phyloP scores from a whole-genome alignment of 495 filamentous ascomycete species.

The Neurospora pannonica region DNA sequence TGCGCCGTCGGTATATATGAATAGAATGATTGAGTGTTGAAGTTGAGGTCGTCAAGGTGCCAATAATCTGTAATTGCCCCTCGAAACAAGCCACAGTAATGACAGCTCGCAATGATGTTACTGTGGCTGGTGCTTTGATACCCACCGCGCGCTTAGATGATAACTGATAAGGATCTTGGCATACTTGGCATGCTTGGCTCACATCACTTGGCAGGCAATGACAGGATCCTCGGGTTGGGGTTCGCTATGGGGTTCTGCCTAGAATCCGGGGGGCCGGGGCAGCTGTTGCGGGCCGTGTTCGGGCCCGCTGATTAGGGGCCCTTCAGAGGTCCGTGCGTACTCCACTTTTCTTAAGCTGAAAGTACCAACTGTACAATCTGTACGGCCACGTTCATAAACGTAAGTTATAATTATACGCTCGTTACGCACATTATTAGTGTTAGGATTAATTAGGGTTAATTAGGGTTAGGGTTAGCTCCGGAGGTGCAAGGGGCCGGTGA shows the following conservation, averaged over 20 bases:
- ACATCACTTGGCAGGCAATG: background rate
- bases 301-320: too few species aligned
- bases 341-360: too few species aligned
- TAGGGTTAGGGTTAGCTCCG: too few species aligned
- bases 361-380: too few species aligned
- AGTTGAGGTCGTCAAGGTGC: background rate
- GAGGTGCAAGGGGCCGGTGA: too few species aligned
- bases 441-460: too few species aligned
- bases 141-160: background rate
- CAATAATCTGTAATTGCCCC: background rate
- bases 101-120: background rate
- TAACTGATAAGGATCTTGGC: background rate
- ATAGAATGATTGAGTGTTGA: background rate
- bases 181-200: background rate
- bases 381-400: too few species aligned
- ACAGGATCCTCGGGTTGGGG: background rate
- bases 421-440: too few species aligned
- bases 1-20: slow-evolving; percentile 3
- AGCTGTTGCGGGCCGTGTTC: background rate
- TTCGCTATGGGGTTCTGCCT: background rate
- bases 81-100: slow-evolving; percentile 1
- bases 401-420: too few species aligned
- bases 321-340: too few species aligned
- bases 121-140: background rate
- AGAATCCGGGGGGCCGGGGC: background rate